These are phyloP conservation scores for Sporisorium exsertum DNA, from an alignment of 1,284 basidiomycete species.

Conservation along the genomic window DNA sequence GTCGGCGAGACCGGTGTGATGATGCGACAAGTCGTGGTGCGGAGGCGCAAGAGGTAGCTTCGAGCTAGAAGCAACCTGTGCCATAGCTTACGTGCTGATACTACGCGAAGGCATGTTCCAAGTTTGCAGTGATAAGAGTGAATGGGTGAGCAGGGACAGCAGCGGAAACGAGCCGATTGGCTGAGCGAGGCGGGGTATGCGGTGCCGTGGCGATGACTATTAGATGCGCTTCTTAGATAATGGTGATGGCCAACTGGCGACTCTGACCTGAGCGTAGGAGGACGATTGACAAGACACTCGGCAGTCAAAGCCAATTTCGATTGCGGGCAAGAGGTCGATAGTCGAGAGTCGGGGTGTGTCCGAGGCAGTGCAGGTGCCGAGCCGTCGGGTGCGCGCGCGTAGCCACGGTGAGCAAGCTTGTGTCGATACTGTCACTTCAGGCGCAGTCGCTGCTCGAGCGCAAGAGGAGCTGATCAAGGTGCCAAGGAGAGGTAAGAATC, in stretches of 20 bases:
- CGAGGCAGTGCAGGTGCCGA: slow-evolving; percentile 1
- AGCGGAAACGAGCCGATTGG: not conserved
- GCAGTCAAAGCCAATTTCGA: not conserved
- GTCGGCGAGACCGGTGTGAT: slow-evolving; percentile 12
- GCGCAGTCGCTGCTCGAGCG: not conserved
- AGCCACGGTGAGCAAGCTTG: not conserved
- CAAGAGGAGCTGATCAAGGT: not conserved
- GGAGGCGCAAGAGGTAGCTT: slow-evolving; percentile 24
- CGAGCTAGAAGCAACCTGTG: slow-evolving; percentile 43
- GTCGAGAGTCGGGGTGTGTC: not conserved
- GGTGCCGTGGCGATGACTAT: not conserved
- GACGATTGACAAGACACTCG: not conserved
- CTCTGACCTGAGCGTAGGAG: not conserved
- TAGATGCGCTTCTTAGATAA: not conserved
- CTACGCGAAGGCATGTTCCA: slow-evolving; percentile 37
- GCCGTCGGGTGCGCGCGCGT: not conserved
- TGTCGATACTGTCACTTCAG: not conserved
- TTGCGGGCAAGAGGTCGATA: not conserved
- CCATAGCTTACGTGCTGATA: slow-evolving; percentile 34
- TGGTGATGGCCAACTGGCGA: not conserved
- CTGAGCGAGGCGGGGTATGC: not conserved
- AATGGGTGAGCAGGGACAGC: not conserved
- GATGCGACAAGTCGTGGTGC: slow-evolving; percentile 27
- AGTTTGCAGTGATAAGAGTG: not conserved
- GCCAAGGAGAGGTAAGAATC: not conserved